These are phyloP conservation scores for Asterochloris sp. DNA, from an alignment of 139 green algal genomes.

Conservation along the genomic window DNA sequence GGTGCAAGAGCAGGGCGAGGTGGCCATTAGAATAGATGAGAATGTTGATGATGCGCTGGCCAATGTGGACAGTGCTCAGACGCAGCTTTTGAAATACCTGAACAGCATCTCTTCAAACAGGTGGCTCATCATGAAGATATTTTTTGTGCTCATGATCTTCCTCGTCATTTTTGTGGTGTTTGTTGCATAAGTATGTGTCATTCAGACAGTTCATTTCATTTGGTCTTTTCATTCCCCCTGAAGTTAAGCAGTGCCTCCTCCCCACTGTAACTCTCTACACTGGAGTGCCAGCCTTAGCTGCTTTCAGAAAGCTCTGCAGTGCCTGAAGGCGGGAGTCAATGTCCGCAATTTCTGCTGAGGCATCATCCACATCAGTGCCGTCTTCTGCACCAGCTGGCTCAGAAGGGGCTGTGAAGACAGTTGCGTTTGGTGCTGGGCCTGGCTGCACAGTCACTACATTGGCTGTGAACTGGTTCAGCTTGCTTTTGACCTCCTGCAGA, in stretches of 20 bases:
- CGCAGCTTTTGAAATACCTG: conserved; percentile 95
- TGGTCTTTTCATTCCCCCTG: background rate
- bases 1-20: conserved; percentile 82
- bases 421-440: background rate
- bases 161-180: conserved; percentile 82
- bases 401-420: background rate
- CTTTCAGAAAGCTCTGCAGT: conserved; percentile 74
- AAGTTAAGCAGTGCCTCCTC: background rate
- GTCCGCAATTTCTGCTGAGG: conserved; percentile 72
- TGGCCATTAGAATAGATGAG: conserved; percentile 95
- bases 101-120: conserved; percentile 90
- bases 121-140: conserved; percentile 86
- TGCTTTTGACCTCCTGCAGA: conserved; percentile 68
- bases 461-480: conserved; percentile 42
- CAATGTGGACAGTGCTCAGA: conserved; percentile 94
- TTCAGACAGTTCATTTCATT: background rate
- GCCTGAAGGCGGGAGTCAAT: conserved; percentile 78
- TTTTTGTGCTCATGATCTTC: conserved; percentile 76
- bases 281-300: conserved; percentile 45
- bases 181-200: conserved; percentile 54
- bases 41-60: conserved; percentile 93
- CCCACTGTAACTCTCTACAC: background rate
- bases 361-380: conserved; percentile 32
- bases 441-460: background rate
- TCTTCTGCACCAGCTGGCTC: background rate